phyloP scores from a whole-genome alignment of 2,329 filamentous ascomycete species.

The Chrysoporthe puriensis region DNA sequence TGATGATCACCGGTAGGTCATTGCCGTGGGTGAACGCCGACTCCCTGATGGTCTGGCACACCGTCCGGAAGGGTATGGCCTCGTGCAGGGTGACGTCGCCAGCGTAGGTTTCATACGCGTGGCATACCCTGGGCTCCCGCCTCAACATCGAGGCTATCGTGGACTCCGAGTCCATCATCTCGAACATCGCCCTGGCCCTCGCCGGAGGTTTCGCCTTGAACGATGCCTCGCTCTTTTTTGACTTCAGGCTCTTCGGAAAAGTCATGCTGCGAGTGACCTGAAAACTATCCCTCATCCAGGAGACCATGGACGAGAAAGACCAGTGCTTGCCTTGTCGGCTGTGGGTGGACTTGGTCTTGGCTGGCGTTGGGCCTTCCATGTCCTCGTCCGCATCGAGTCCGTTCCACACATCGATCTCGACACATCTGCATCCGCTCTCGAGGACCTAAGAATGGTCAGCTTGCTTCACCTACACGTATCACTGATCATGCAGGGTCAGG shows the following conservation, averaged over 20 bases:
- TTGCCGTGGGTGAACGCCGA: slow-evolving; percentile 72
- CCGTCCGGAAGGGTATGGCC: slow-evolving; percentile 81
- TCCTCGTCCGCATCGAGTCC: slow-evolving; percentile 50
- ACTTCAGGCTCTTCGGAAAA: background rate
- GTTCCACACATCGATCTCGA: slow-evolving; percentile 96
- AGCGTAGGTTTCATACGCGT: slow-evolving; percentile 49
- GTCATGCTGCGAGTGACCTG: background rate
- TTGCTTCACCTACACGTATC: background rate
- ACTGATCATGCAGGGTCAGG: too few relatives aligned
- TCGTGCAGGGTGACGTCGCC: slow-evolving; percentile 75
- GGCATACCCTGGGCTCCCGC: slow-evolving; percentile 78
- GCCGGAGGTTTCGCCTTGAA: slow-evolving; percentile 16
- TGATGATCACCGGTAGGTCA: slow-evolving; percentile 84
- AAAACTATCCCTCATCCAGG: slow-evolving; percentile 32
- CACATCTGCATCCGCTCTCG: slow-evolving; percentile 78
- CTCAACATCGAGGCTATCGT: slow-evolving; percentile 34
- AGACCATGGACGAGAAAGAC: slow-evolving; percentile 16
- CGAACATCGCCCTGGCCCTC: slow-evolving; percentile 24
- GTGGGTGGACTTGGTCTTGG: slow-evolving; percentile 39
- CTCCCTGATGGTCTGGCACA: slow-evolving; percentile 79
- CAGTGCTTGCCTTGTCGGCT: slow-evolving; percentile 37
- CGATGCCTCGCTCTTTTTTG: slow-evolving; percentile 30
- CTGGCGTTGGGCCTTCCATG: slow-evolving; percentile 40
- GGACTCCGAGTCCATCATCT: slow-evolving; percentile 16
- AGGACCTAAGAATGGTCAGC: slow-evolving; percentile 43